Percentiles rank a stretch among this genome's conserved stretches.
Evolutionary conservation across 129 eudicot genomes (phyloP).

Genomic region (Pulicaria dysenterica): DNA sequence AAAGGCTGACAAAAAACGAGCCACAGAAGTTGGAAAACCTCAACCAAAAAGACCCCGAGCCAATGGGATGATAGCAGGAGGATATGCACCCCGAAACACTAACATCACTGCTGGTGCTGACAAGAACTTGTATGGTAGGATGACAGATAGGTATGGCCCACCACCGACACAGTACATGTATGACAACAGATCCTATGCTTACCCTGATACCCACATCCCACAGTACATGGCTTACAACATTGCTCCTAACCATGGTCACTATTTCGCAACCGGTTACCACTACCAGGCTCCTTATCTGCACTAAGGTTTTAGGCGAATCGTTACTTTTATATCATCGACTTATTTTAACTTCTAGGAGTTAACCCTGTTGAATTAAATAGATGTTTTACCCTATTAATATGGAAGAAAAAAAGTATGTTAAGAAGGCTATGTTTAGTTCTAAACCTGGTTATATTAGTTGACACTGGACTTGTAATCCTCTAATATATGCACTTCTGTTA

Average conservation of each 20-base stretch:
- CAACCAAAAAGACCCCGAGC: conserved; percentile 96
- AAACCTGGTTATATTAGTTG: conserved; percentile 66
- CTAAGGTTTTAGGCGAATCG: conserved; percentile 58
- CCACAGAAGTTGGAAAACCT: conserved; percentile 84
- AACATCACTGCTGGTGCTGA: conserved; percentile 46
- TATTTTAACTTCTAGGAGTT: conserved; percentile 70
- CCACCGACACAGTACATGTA: conserved; percentile 70
- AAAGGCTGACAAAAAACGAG: conserved; percentile 95
- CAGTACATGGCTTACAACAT: conserved; percentile 59
- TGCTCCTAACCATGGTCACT: conserved; percentile 74
- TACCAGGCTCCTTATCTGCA: conserved; percentile 93
- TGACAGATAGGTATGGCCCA: conserved; percentile 57
- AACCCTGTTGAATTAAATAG: conserved; percentile 47
- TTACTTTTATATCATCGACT: conserved; percentile 49
- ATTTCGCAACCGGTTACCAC: conserved; percentile 74
- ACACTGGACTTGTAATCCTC: conserved; percentile 45
- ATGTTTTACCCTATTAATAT: conserved; percentile 39
- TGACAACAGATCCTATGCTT: conserved; percentile 75
- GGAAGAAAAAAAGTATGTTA: conserved; percentile 31
- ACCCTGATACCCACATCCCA: conserved; percentile 64
- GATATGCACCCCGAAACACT: conserved; percentile 50
- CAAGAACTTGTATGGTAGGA: conserved; percentile 63
- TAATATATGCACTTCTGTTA: conserved; percentile 59
- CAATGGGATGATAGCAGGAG: conserved; percentile 38
- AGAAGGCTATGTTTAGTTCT: conserved; percentile 46